Base-by-base conservation (phyloP, 2,329 filamentous ascomycete genomes). In the Botrytis fabae region DNA sequence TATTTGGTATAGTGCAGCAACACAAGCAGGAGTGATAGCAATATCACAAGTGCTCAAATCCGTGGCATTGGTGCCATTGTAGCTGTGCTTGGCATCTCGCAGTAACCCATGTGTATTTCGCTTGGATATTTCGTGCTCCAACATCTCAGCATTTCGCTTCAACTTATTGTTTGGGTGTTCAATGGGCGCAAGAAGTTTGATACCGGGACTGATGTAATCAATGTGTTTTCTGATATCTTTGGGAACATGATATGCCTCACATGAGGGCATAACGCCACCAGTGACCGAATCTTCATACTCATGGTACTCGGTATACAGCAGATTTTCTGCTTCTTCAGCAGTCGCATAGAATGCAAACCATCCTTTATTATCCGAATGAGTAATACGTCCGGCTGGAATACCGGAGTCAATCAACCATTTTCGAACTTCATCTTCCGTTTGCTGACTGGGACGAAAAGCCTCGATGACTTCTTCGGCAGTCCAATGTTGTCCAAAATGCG, bases 131-230 rank as follows among this genome's bases (percentile, higher is more conserved):
- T 70, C 51, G n/a, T 35, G 46, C 59, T 71, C 60, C 35, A 46
- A 20, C 35, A 64, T 32, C 44, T 69, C 66, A 28, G 40, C 69
- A n/a, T 60, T 68, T 69, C 75, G 44, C 65, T 73, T 65, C n/a
- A 73, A 46, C 60, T 65, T n/a, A 48, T 75, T 73, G 63, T 68
- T 66, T 70, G 75, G 71, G 72, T 75, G 69, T 71, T 77, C 84
- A 77, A 87, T 88, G 78, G 76, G 76, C 2, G 76, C 74, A 28
- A 78, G 73, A 10, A 85, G 79, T 73, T 83, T 84, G 70, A 85
- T 80, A 28, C 83, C 84, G 0, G 85, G 85, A 10, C 82, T 85
- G 38, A 86, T 82, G 76, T 85, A 86, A 77, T 89, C 87, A 69
- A 89, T 82, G 73, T 89, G 86, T 12, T 81, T 73, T 59, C 82